phyloP scores from a whole-genome alignment of 768 basidiomycete species.

The Mycena sanguinolenta region DNA sequence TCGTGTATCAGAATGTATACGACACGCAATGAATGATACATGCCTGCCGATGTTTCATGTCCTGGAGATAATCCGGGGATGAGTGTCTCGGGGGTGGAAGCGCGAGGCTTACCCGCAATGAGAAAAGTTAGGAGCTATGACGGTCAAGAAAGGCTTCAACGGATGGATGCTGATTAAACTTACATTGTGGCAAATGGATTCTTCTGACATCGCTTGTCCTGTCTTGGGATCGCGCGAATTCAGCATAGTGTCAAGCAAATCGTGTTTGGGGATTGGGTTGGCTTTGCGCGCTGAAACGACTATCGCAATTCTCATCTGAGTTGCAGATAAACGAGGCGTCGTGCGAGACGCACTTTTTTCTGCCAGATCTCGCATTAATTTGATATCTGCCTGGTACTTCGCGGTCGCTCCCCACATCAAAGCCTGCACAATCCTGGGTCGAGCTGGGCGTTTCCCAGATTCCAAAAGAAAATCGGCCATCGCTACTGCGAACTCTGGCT shows the following conservation, averaged over 20 bases:
- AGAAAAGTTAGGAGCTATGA: slow-evolving; percentile 62
- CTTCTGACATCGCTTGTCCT: slow-evolving; percentile 58
- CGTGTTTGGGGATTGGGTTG: slow-evolving; percentile 55
- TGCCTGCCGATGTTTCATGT: slow-evolving; percentile 43
- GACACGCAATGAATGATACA: no score
- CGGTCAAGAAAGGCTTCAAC: not conserved
- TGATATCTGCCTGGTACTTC: slow-evolving; percentile 56
- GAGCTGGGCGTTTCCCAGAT: slow-evolving; percentile 48
- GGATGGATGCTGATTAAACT: no score
- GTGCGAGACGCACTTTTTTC: slow-evolving; percentile 50
- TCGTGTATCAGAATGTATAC: not conserved
- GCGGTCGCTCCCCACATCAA: slow-evolving; percentile 50
- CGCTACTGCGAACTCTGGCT: slow-evolving; percentile 52
- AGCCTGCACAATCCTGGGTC: slow-evolving; percentile 50
- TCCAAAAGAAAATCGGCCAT: slow-evolving; percentile 58
- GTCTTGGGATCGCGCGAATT: slow-evolving; percentile 58
- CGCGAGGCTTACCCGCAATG: slow-evolving; percentile 63
- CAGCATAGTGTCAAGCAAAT: slow-evolving; percentile 62
- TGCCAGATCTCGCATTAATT: slow-evolving; percentile 56
- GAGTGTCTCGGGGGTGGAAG: slow-evolving; percentile 5
- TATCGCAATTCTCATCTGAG: slow-evolving; percentile 28
- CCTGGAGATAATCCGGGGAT: slow-evolving; percentile 34
- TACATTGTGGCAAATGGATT: slow-evolving; percentile 58
- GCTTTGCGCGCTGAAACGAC: slow-evolving; percentile 55
- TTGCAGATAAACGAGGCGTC: not conserved